Percentiles rank a stretch among this genome's conserved stretches.
Evolutionary conservation across 2,329 filamentous ascomycete genomes (phyloP).

Genomic region (Penicillium sp.): DNA sequence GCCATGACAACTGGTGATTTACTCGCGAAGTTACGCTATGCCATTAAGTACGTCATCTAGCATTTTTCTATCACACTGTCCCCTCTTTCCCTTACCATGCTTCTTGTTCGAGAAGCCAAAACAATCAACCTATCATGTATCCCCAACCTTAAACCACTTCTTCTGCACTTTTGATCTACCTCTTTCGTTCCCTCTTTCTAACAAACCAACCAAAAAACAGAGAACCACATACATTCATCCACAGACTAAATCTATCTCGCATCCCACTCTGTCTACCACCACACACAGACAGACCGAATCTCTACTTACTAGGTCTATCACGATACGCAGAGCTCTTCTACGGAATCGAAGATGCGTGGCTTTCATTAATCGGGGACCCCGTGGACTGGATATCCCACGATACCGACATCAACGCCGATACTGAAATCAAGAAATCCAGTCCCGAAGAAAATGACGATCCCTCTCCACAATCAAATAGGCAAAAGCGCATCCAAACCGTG

Average conservation of each 20-base stretch:
- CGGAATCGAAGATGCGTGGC: slow-evolving; percentile 21
- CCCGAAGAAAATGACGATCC: neutral
- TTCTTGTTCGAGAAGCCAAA: neutral
- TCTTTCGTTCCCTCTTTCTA: neutral
- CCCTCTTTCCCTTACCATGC: neutral
- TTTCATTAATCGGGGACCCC: slow-evolving; percentile 21
- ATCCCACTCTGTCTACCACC: slow-evolving; percentile 22
- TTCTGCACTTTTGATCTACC: neutral
- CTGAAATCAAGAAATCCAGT: neutral
- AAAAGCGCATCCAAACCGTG: slow-evolving; percentile 14
- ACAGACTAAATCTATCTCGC: slow-evolving; percentile 22
- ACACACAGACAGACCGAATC: neutral
- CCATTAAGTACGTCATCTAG: slow-evolving; percentile 17
- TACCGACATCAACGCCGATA: neutral
- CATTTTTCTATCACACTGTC: neutral
- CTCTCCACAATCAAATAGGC: neutral
- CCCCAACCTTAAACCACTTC: neutral
- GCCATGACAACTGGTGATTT: slow-evolving; percentile 21
- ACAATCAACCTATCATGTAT: neutral
- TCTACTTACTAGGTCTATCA: slow-evolving; percentile 21
- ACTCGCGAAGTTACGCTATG: slow-evolving; percentile 17
- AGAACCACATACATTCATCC: slow-evolving; percentile 24
- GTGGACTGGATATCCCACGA: slow-evolving; percentile 19
- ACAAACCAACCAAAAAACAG: neutral
- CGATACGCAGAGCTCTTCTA: slow-evolving; percentile 24